A percentile compares a stretch with the other conserved stretches of the same genome.
phyloP scores from a whole-genome alignment of 78 protist genomes.

The Dictyostelium discoideum region DNA sequence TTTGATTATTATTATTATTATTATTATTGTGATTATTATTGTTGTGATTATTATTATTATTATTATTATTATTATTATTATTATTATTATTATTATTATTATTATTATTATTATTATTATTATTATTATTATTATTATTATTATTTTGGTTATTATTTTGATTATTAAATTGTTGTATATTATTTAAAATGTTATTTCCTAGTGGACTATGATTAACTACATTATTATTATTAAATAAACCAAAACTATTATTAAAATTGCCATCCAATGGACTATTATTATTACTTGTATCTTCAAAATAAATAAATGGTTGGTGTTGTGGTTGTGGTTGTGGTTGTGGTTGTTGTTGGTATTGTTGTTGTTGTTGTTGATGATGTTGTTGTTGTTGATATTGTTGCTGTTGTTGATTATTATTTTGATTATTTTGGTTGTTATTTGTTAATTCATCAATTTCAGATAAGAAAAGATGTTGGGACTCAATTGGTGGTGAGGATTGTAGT shows the following conservation, averaged over 20 bases:
- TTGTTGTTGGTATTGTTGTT: background rate
- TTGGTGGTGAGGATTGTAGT: constrained; percentile 39
- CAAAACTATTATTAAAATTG: constrained; percentile 10
- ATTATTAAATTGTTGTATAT: constrained; percentile 1
- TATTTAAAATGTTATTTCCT: background rate
- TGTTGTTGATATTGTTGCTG: background rate
- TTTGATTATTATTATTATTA: constrained; percentile 28
- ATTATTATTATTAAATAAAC: constrained; percentile 14
- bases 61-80: constrained; percentile 27
- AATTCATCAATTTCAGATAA: constrained; percentile 24
- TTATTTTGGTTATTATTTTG: background rate
- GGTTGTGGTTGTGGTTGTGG: background rate
- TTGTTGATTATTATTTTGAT: no score
- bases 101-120: constrained; percentile 2
- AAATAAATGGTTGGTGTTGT: background rate
- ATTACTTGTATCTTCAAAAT: background rate
- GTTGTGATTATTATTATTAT: constrained; percentile 25
- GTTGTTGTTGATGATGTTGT: background rate
- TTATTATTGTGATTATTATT: background rate
- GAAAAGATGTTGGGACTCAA: constrained; percentile 35
- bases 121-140: constrained; percentile 22
- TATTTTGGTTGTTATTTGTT: background rate
- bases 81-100: constrained; percentile 24
- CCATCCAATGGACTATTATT: background rate
- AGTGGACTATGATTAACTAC: constrained; percentile 6